These are phyloP conservation scores for Croton laevigatus DNA, from an alignment of 441 rosid genomes.

Conservation along the genomic window DNA sequence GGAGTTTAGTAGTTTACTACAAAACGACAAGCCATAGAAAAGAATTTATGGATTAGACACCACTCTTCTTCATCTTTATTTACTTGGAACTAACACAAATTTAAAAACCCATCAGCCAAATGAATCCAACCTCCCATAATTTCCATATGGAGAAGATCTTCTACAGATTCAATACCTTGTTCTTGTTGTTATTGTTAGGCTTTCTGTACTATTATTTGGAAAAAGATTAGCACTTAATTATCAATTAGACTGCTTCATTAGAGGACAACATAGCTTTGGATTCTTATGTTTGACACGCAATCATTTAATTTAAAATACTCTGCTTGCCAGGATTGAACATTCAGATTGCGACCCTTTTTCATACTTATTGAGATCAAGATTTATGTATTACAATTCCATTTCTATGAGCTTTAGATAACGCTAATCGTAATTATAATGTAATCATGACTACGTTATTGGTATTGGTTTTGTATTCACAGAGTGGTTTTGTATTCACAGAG, in stretches of 20 bases:
- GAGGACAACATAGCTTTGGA: constrained; percentile 9
- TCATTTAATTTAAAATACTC: not conserved
- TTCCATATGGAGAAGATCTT: constrained; percentile 1
- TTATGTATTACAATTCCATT: too few species aligned
- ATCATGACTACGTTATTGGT: too few species aligned
- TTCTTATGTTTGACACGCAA: constrained; percentile 14
- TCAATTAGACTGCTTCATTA: not conserved
- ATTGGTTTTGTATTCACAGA: too few species aligned
- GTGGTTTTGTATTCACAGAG: too few species aligned
- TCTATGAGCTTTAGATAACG: too few species aligned
- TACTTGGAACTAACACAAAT: not conserved
- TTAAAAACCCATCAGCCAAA: constrained; percentile 3
- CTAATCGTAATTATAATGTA: too few species aligned
- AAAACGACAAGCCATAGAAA: constrained; percentile 27
- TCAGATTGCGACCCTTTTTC: not conserved
- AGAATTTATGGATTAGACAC: constrained; percentile 20
- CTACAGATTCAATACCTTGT: constrained; percentile 3
- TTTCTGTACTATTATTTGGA: not conserved
- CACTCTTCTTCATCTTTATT: not conserved
- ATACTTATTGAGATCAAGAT: too few species aligned
- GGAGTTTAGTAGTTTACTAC: constrained; percentile 19
- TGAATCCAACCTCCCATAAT: constrained; percentile 14
- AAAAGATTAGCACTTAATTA: not conserved
- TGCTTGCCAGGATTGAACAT: not conserved
- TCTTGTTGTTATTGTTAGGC: constrained; percentile 9